phyloP scores from a whole-genome alignment of 495 filamentous ascomycete genomes.

The Daldinia loculata region DNA sequence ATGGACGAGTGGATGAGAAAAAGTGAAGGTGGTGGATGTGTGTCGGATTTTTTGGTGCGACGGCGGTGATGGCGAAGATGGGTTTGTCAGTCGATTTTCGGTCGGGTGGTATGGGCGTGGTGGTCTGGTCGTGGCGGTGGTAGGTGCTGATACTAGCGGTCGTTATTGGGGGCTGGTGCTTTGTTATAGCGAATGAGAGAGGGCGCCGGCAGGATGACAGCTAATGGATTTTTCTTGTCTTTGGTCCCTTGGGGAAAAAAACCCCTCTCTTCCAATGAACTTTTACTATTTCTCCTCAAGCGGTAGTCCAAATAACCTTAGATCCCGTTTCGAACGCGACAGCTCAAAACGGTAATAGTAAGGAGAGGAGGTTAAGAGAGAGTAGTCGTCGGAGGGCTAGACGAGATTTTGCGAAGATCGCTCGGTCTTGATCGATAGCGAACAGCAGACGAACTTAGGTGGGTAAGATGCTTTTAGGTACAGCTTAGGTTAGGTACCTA shows the following conservation, averaged over 20 bases:
- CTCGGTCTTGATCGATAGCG: slow-evolving; percentile 1
- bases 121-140: slow-evolving; percentile 40
- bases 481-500: not conserved
- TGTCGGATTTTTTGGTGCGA: slow-evolving; percentile 43
- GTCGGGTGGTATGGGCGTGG: slow-evolving; percentile 44
- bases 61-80: slow-evolving; percentile 49
- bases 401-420: slow-evolving; percentile 12
- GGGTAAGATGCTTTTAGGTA: slow-evolving; percentile 4
- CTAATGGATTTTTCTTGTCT: slow-evolving; percentile 8
- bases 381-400: not conserved
- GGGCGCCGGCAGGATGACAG: slow-evolving; percentile 22
- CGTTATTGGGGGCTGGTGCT: slow-evolving; percentile 41
- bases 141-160: slow-evolving; percentile 35
- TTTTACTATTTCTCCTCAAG: not conserved
- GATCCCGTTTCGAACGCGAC: slow-evolving; percentile 1
- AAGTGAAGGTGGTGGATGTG: slow-evolving; percentile 38
- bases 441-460: not conserved
- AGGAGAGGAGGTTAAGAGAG: slow-evolving; percentile 7
- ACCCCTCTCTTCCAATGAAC: slow-evolving; percentile 18
- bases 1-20: slow-evolving; percentile 33
- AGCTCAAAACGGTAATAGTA: not conserved
- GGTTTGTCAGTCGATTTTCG: slow-evolving; percentile 40
- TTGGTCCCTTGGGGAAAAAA: slow-evolving; percentile 1
- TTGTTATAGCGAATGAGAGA: slow-evolving; percentile 32
- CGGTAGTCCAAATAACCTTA: not conserved